Percentiles rank a stretch among this genome's conserved stretches.
phyloP scores from a whole-genome alignment of 179 eudicot genomes.

The Actinidia polygama region DNA sequence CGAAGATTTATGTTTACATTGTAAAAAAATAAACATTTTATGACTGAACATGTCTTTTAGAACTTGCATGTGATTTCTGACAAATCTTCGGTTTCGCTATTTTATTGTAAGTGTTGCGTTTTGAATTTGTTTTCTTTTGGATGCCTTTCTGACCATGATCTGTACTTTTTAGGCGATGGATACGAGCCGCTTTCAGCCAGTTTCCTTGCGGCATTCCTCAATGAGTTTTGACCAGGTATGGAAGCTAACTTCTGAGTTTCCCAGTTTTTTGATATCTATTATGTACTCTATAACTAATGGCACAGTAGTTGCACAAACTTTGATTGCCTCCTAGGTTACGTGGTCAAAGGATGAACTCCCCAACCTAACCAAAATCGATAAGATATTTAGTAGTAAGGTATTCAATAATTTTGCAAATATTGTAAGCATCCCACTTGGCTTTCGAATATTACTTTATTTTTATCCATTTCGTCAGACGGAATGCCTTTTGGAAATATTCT shows the following conservation, averaged over 20 bases:
- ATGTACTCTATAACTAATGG: background rate
- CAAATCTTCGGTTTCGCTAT: background rate
- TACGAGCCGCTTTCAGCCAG: slow-evolving; percentile 39
- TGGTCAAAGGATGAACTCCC: background rate
- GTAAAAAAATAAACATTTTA: background rate
- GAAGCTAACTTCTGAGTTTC: background rate
- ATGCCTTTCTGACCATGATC: background rate
- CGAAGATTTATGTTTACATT: background rate
- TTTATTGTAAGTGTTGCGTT: background rate
- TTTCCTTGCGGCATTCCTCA: background rate
- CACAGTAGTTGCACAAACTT: background rate
- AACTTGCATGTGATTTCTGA: background rate
- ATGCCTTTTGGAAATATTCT: background rate
- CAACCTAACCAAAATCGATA: background rate
- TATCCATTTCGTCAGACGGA: background rate
- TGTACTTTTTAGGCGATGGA: slow-evolving; percentile 39
- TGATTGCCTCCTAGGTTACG: background rate
- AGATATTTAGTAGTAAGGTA: background rate
- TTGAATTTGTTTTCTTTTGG: background rate
- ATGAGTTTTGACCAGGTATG: slow-evolving; percentile 12
- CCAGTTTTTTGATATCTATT: background rate
- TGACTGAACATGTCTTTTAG: background rate
- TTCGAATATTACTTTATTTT: background rate
- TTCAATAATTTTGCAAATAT: background rate
- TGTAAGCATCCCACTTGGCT: background rate